These are phyloP conservation scores for Pezicula neosporulosa DNA, from an alignment of 2,329 filamentous ascomycete species.

Conservation along the genomic window DNA sequence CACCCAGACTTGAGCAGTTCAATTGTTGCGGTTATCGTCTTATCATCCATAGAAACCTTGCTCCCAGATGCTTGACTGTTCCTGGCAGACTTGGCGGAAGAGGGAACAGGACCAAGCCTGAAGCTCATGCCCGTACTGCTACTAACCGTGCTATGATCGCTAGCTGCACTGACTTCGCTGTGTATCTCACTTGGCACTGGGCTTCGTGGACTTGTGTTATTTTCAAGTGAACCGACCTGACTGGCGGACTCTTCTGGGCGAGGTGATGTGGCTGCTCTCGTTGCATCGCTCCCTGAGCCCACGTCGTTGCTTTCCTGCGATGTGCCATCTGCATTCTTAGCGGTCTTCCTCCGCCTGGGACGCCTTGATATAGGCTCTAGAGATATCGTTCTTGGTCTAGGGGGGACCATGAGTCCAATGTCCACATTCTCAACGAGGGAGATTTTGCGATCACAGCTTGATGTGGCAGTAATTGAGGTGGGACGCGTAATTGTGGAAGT, in stretches of 20 bases:
- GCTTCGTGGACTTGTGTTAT: constrained; percentile 41
- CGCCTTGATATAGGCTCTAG: constrained; percentile 81
- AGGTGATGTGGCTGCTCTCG: constrained; percentile 16
- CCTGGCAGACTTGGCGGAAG: constrained; percentile 33
- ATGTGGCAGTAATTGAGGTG: constrained; percentile 76
- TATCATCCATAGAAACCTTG: constrained; percentile 56
- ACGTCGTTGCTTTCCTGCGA: constrained; percentile 18
- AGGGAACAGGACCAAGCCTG: constrained; percentile 30
- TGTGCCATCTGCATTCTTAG: constrained; percentile 7
- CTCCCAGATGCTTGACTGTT: constrained; percentile 47
- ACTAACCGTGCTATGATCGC: constrained; percentile 56
- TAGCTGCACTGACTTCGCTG: constrained; percentile 68
- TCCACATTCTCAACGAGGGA: constrained; percentile 80
- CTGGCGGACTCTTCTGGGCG: constrained; percentile 27
- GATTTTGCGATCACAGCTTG: constrained; percentile 77
- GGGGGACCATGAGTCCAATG: constrained; percentile 69
- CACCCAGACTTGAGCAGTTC: constrained; percentile 81
- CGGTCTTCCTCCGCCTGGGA: constrained; percentile 43
- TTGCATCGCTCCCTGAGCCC: constrained; percentile 17
- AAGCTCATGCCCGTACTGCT: constrained; percentile 42
- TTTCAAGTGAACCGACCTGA: constrained; percentile 29
- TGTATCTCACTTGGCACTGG: constrained; percentile 51
- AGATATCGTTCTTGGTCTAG: constrained; percentile 79
- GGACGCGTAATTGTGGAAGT: constrained; percentile 87
- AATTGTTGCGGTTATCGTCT: constrained; percentile 82